Evolutionary conservation across 306 rosid species (phyloP), one percentile per base, ranked within the genome.

Genomic region (Trifolium dubium): DNA sequence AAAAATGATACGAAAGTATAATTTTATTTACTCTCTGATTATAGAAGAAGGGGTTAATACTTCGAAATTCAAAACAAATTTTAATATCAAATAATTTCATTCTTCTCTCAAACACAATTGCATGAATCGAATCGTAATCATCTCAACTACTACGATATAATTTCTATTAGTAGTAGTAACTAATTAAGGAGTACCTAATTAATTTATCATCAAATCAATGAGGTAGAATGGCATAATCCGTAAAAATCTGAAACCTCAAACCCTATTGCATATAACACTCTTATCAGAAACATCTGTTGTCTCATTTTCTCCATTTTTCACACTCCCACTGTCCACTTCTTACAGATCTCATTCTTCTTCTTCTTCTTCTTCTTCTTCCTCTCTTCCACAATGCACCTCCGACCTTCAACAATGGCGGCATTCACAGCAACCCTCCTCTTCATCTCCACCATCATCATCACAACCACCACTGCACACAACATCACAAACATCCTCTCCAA

Each of bases 401-500:
- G 73, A 32, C 77, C 64, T 35, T 62, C 62, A 0, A 32, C 68
- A 0, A 11, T 79, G 41, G 50, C 80, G 17, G 19, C 75, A 8
- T 71, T 87, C 37, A 17, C 81, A 60, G 46, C 73, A 60, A 14
- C 82, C 12, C 17, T 80, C 0, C 49, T 85, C 59, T 2, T 87
- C 51, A 2, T 85, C 50, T 30, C 65, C 35, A 0, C 43, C 18
- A 11, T 34, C 49, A 11, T 34, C 49, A 0, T 15, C 50, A 18
- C 77, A 44, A n/a, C 43, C 5, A 10, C 78, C 30, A 32, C 47
- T 8, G 92, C 88, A 12, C 96, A 91, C 88, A 84, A 89, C 89
- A 88, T 88, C 51, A 85, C 91, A 3, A 76, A 37, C 71, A 74
- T 91, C 10, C 90, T 94, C 8, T 86, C 84, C 3, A 78, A 87